These are phyloP conservation scores for Saccharomycopsis fodiens DNA, from an alignment of 805 yeast genomes.

Conservation along the genomic window DNA sequence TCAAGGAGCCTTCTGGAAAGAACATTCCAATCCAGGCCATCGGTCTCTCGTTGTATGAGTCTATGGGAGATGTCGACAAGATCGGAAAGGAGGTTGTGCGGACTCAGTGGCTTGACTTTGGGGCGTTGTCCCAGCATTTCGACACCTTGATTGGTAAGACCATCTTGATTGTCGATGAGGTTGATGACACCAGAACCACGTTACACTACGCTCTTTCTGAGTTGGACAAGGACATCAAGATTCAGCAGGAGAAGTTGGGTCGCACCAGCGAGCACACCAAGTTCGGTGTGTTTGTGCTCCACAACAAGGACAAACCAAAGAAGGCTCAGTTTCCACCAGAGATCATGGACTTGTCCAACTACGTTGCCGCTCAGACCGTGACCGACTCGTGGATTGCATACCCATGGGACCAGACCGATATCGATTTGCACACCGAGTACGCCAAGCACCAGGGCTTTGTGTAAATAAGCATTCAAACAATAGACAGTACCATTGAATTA, in stretches of 20 bases:
- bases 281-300: slow-evolving; percentile 73
- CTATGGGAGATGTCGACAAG: slow-evolving; percentile 37
- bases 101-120: slow-evolving; percentile 87
- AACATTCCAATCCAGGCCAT: slow-evolving; percentile 67
- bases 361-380: slow-evolving; percentile 67
- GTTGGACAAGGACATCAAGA: slow-evolving; percentile 45
- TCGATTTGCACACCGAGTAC: slow-evolving; percentile 61
- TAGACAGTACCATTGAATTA: background rate
- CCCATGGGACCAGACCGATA: slow-evolving; percentile 85
- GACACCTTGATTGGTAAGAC: slow-evolving; percentile 76
- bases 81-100: slow-evolving; percentile 78
- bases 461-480: too few species aligned
- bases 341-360: slow-evolving; percentile 56
- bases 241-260: slow-evolving; percentile 48
- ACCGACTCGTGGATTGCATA: slow-evolving; percentile 81
- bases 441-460: slow-evolving; percentile 71
- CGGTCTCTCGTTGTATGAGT: slow-evolving; percentile 58
- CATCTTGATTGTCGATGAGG: slow-evolving; percentile 80
- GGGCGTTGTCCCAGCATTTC: slow-evolving; percentile 58
- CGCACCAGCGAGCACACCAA: slow-evolving; percentile 53
- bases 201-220: slow-evolving; percentile 77
- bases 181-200: slow-evolving; percentile 88
- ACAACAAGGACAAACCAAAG: slow-evolving; percentile 78
- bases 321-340: slow-evolving; percentile 62
- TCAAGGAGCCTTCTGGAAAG: slow-evolving; percentile 43